Evolutionary conservation across 2,329 filamentous ascomycete genomes (phyloP), one percentile per base, ranked within the genome.

Genomic region (Fusarium sp.): DNA sequence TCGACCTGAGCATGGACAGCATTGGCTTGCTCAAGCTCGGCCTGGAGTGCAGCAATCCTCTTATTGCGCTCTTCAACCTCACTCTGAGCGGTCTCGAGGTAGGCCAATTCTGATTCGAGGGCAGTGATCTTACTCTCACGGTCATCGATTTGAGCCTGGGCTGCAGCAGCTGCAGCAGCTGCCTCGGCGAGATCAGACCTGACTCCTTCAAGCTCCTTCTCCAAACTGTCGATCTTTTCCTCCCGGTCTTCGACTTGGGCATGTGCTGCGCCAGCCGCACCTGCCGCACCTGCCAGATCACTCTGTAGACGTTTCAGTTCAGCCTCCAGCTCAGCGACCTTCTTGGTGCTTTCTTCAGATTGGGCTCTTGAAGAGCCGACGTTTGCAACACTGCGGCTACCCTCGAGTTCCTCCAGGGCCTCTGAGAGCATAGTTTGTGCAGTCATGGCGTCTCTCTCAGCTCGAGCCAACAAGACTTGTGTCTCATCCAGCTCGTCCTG

Each of bases 401-500:
- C 67, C 66, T 86, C 83, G 10, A 87, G 80, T 54, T 88, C 83
- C 52, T 81, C 75, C 16, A 86, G 75, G 2, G 82, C 80, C 40
- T 82, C 78, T 1, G 82, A 80, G 8, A 88, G 81, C 78, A 87
- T 82, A n/a, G 78, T 77, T 60, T 86, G 84, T 2, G 80, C 77
- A 15, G 77, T 76, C 61, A 71, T 74, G 38, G 75, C 76, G 28
- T 82, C 79, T 60, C 77, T 77, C 57, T 82, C 80, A 8, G 79
- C 79, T 31, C 74, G 76, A 65, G 76, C 74, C 15, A 82, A 60
- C 9, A 79, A 75, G 20, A 76, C 34, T 55, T 75, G 79, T 40
- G 76, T 77, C 58, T 81, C 80, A 36, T 87, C 83, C 8, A 92
- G 76, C 70, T 90, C 85, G 16, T 86, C 84, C 54, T 84, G 82